Evolutionary conservation across 768 basidiomycete genomes (phyloP), one percentile per base, ranked within the genome.

Genomic region (Lentinula lateritia): DNA sequence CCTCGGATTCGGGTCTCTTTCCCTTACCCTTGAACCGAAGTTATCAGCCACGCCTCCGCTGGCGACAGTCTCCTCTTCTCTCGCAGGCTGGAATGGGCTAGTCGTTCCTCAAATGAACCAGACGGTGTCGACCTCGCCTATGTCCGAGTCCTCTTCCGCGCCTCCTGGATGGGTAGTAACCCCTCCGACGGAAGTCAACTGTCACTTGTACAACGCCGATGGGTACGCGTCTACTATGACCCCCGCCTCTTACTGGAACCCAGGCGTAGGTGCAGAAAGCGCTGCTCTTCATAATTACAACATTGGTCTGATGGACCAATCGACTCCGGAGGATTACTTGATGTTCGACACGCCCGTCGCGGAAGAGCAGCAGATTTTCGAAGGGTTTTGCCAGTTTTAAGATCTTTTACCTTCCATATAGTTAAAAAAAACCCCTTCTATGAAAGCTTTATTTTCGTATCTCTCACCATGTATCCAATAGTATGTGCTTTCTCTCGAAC

Each of bases 311-410:
- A 36, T 32, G 50, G 50, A 52, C 7, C 35, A 52, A 15, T 52
- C n/a, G 50, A 52, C 12, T 36, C 45, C 34, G 34, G 45, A 50
- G 6, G 46, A 50, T 23, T 50, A 46, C 35, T 9, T 59, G 45
- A 34, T 50, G 8, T 59, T 45, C 42, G 46, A 59, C 16, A 59
- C 46, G 34, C 43, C 45, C 8, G 43, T 15, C 4, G 34, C 9
- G 8, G 58, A 59, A 32, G 58, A 59, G 23, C 58, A 59, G 15
- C 32, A 13, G 18, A n/a, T 59, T 9, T 59, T 59, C 18, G 58
- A 59, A 20, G 58, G 55, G n/a, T 56, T 41, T n/a, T 18, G 38
- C 15, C 39, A 56, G 16, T 43, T 16, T 12, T 56, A 16, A 48
- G 46, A 6, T 3, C 10, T 45, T 45, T 16, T 45, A 16, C 6